phyloP scores from a whole-genome alignment of 257 asterid species.

The Datura wrightii region DNA sequence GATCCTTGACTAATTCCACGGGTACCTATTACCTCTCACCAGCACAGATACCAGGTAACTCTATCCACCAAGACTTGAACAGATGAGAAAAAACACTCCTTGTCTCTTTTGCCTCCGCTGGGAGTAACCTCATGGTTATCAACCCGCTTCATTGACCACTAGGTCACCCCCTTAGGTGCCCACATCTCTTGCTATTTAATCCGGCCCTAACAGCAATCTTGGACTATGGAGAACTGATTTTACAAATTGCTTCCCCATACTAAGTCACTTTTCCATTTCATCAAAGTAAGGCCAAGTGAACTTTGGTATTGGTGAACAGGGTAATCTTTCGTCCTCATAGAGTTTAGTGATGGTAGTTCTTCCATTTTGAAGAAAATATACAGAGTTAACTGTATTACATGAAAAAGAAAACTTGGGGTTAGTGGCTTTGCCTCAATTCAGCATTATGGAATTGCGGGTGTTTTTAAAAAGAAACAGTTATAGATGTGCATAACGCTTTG shows the following conservation, averaged over 20 bases:
- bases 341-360: background rate
- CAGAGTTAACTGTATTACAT: background rate
- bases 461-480: too few relatives aligned
- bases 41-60: too few relatives aligned
- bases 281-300: slow-evolving; percentile 41
- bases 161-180: slow-evolving; percentile 20
- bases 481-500: background rate
- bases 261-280: slow-evolving; percentile 29
- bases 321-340: slow-evolving; percentile 25
- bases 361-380: background rate
- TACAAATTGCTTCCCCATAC: slow-evolving; percentile 47
- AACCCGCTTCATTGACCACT: too few relatives aligned
- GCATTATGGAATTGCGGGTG: background rate
- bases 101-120: too few relatives aligned
- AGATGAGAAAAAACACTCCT: too few relatives aligned
- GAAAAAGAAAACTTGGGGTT: background rate
- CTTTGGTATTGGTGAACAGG: slow-evolving; percentile 37
- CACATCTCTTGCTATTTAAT: slow-evolving; percentile 48
- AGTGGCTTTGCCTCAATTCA: background rate
- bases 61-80: too few relatives aligned
- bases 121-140: too few relatives aligned
- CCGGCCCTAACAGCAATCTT: slow-evolving; percentile 42
- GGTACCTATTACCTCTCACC: too few relatives aligned
- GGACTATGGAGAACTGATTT: slow-evolving; percentile 47
- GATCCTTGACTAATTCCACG: too few relatives aligned